Conservation (phyloP, 1,284 basidiomycete species). For the Trichosporon inkin region DNA sequence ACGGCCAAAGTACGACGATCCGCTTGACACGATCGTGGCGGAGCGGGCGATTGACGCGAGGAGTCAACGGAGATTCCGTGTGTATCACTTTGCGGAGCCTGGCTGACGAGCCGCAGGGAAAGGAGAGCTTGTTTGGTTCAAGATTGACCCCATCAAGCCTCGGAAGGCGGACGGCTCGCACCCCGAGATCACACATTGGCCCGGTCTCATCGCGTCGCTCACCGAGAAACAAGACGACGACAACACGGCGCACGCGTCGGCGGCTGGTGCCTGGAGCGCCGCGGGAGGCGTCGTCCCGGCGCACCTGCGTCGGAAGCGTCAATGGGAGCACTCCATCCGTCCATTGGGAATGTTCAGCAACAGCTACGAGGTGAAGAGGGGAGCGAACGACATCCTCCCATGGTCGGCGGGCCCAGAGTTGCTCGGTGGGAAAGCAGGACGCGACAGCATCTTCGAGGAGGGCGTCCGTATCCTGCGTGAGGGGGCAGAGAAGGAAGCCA, state of each 20-base stretch:
- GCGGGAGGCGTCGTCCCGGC: constrained; percentile 19
- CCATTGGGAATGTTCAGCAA: constrained; percentile 39
- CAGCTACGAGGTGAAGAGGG: constrained; percentile 23
- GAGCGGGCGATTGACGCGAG: constrained; percentile 23
- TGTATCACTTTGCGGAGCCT: neutral
- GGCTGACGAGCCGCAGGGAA: constrained; percentile 22
- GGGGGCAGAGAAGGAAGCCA: constrained; percentile 26
- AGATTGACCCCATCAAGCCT: constrained; percentile 28
- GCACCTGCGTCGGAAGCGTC: neutral
- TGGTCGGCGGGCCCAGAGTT: constrained; percentile 33
- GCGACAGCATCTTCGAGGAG: constrained; percentile 30
- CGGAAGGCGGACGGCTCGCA: constrained; percentile 19
- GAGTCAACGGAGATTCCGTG: constrained; percentile 17
- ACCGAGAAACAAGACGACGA: constrained; percentile 5
- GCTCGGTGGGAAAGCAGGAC: constrained; percentile 31
- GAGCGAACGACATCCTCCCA: constrained; percentile 33
- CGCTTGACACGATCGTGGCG: constrained; percentile 2
- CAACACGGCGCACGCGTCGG: constrained; percentile 15
- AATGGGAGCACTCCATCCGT: constrained; percentile 29
- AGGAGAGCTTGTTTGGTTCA: constrained; percentile 44
- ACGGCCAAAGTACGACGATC: constrained; percentile 7
- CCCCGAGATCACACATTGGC: constrained; percentile 42
- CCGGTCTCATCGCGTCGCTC: constrained; percentile 30
- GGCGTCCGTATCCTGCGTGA: constrained; percentile 26
- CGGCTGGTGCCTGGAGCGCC: constrained; percentile 21